Conservation (phyloP, 768 basidiomycete species). For the Agaricus sinodeliciosus region DNA sequence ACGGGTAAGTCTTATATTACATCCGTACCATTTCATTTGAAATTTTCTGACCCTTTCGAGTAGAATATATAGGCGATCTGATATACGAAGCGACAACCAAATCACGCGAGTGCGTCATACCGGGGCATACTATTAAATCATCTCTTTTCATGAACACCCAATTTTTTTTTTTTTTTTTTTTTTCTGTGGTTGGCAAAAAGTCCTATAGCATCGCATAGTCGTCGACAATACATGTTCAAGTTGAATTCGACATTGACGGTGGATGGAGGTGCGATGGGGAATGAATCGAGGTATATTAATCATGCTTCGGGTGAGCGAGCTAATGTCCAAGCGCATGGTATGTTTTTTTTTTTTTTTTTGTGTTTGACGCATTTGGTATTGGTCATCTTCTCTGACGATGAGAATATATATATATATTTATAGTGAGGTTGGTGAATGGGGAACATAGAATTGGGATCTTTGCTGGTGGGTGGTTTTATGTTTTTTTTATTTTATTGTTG, state of each 20-base stretch:
- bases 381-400: too few relatives aligned
- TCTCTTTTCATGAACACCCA: background rate
- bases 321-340: slow-evolving; percentile 8
- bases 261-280: slow-evolving; percentile 6
- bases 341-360: background rate
- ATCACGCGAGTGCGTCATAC: slow-evolving; percentile 15
- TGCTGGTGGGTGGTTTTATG: background rate
- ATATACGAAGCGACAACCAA: slow-evolving; percentile 11
- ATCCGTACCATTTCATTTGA: too few relatives aligned
- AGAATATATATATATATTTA: too few relatives aligned
- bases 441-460: slow-evolving; percentile 13
- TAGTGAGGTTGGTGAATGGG: slow-evolving; percentile 11
- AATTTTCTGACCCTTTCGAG: background rate
- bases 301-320: slow-evolving; percentile 7
- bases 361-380: background rate
- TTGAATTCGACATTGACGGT: slow-evolving; percentile 10
- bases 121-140: too few relatives aligned
- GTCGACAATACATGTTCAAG: slow-evolving; percentile 14
- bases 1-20: too few relatives aligned
- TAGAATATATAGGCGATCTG: slow-evolving; percentile 15
- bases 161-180: background rate
- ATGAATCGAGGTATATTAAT: slow-evolving; percentile 13
- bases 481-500: too few relatives aligned
- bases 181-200: too few relatives aligned
- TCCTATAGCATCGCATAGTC: slow-evolving; percentile 5